Evolutionary conservation across 306 rosid species (phyloP).

Genomic region (Sindora glabra): DNA sequence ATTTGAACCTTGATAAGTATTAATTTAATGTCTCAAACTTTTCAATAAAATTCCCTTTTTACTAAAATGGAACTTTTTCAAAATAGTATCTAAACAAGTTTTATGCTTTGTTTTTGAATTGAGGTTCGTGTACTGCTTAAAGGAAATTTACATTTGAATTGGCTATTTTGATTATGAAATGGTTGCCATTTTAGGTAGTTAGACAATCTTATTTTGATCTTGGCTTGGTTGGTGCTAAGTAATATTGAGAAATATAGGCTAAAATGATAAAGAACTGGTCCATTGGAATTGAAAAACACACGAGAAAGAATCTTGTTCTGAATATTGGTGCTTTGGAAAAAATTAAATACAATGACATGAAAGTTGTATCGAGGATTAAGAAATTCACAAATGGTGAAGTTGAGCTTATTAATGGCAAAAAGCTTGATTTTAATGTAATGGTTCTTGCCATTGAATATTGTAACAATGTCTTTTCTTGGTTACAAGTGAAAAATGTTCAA

Average conservation of each 20-base stretch:
- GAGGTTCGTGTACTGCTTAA: slow-evolving; percentile 86
- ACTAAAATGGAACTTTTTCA: too few species aligned
- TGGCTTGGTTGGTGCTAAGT: slow-evolving; percentile 69
- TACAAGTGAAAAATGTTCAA: slow-evolving; percentile 52
- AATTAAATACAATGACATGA: slow-evolving; percentile 73
- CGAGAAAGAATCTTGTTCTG: slow-evolving; percentile 86
- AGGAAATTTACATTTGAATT: slow-evolving; percentile 76
- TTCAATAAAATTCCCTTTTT: too few species aligned
- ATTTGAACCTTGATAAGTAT: slow-evolving; percentile 72
- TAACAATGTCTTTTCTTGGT: slow-evolving; percentile 89
- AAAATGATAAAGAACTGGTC: slow-evolving; percentile 66
- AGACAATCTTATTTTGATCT: slow-evolving; percentile 54
- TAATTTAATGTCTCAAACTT: too few species aligned
- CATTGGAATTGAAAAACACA: slow-evolving; percentile 62
- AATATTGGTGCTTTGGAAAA: slow-evolving; percentile 73
- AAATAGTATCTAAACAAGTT: slow-evolving; percentile 15
- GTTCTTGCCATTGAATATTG: slow-evolving; percentile 83
- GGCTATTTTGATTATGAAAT: slow-evolving; percentile 61
- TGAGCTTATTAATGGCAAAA: slow-evolving; percentile 57
- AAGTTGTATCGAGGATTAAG: slow-evolving; percentile 65
- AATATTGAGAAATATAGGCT: slow-evolving; percentile 55
- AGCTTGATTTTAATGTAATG: slow-evolving; percentile 46
- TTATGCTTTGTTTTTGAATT: slow-evolving; percentile 17
- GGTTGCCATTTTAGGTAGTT: slow-evolving; percentile 80
- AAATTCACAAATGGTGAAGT: slow-evolving; percentile 29